Evolutionary conservation across 768 basidiomycete genomes (phyloP).

Genomic region (Lyophyllum semitale): DNA sequence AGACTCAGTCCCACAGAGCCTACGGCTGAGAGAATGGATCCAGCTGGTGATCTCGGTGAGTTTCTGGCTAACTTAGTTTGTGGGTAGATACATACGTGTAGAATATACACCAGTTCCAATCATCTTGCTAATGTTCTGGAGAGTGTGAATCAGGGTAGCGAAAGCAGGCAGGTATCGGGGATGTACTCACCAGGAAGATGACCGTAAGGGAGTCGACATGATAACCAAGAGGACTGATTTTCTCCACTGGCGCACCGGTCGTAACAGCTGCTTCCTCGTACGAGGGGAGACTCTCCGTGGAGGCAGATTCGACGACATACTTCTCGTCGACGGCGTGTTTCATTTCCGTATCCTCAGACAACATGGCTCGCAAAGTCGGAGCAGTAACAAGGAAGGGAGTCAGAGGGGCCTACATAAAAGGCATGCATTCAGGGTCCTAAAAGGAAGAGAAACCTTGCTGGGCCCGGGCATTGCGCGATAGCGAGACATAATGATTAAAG

Average conservation of each 20-base stretch:
- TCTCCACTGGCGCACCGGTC: constrained; percentile 32
- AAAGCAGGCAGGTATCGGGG: too few relatives aligned
- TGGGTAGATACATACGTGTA: constrained; percentile 20
- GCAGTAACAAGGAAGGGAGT: neutral
- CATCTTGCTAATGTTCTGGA: constrained; percentile 38
- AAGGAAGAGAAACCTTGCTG: neutral
- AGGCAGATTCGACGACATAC: constrained; percentile 9
- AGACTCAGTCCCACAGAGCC: constrained; percentile 41
- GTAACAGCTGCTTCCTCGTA: constrained; percentile 30
- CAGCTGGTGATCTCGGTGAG: constrained; percentile 20
- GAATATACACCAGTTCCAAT: constrained; percentile 40
- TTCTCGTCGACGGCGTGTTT: constrained; percentile 16
- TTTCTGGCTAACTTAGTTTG: neutral
- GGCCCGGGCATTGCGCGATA: constrained; percentile 23
- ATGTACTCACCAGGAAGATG: constrained; percentile 11
- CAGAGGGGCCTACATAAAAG: neutral
- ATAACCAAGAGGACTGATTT: constrained; percentile 35
- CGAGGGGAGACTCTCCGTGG: constrained; percentile 20
- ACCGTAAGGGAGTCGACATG: constrained; percentile 29
- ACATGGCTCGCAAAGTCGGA: constrained; percentile 12
- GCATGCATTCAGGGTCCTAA: neutral
- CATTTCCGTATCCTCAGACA: constrained; percentile 11
- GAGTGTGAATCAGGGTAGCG: neutral
- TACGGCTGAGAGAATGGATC: constrained; percentile 35
- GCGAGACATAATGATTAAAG: constrained; percentile 1